Evolutionary conservation across 225 moss, liverwort and hornwort genomes (phyloP), one percentile per base, ranked within the genome.

Genomic region (Bryum argenteum): DNA sequence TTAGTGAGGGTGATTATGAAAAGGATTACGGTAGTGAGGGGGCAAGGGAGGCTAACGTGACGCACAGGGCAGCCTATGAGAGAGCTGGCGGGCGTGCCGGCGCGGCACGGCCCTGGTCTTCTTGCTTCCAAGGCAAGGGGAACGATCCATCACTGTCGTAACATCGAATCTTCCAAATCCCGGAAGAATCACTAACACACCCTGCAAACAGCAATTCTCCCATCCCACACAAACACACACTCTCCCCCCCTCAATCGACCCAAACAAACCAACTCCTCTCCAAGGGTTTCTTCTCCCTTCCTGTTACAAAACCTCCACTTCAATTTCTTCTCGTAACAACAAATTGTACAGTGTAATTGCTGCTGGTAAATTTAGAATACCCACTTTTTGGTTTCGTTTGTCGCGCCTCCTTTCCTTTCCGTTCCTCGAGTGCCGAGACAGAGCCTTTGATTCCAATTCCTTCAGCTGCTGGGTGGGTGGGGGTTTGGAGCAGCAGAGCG

Each of bases 391-490:
- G 48, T 15, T 48, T 68, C n/a, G 11, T 17, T 67, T 63, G 61
- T 55, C 38, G n/a, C 59, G 65, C 33, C 33, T 33, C 33, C 33
- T 33, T 33, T 33, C 33, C 33, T 33, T 33, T 33, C 5, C 33
- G 5, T 33, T 47, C 41, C 71, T 78, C 67, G 71, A 61, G 8
- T 45, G 42, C 9, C 56, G 67, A 66, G 67, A 23, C 33, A 33
- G 33, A 33, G 3, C 63, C 23, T 78, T 78, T 71, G 68, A 75
- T 71, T 52, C 75, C 67, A 52, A 39, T 70, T 66, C 54, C 41
- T 11, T 65, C 3, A 68, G 17, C 17, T 51, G 43, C 28, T 63
- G 17, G 50, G 20, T 43, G 42, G 22, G 55, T 14, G 63, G 57
- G 51, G 62, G 54, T 26, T 75, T 70, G 23, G 48, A 17, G 16